phyloP scores from a whole-genome alignment of 2,329 filamentous ascomycete species.

The Colletotrichum sp. region DNA sequence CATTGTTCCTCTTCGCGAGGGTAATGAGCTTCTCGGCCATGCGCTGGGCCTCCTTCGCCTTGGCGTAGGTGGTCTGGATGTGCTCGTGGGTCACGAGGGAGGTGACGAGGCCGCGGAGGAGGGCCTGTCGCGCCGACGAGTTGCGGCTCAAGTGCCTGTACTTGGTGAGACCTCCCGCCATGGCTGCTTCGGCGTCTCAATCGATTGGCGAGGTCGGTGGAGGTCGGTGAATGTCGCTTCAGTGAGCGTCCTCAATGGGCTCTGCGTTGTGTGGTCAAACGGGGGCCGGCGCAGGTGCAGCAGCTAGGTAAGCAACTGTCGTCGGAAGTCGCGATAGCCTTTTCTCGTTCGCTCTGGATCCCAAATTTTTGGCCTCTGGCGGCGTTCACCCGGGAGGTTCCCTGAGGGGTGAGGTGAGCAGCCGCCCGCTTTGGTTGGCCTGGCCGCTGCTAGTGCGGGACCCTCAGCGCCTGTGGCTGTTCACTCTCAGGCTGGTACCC shows the following conservation, averaged over 20 bases:
- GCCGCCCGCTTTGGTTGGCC: constrained; percentile 6
- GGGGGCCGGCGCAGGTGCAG: not conserved
- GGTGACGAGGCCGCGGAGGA: constrained; percentile 94
- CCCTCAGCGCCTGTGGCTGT: not conserved
- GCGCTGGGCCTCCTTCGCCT: constrained; percentile 95
- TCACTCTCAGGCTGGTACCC: not conserved
- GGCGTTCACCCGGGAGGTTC: not conserved
- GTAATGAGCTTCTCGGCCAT: constrained; percentile 95
- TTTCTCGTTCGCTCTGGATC: not conserved
- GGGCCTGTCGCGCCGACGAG: constrained; percentile 86
- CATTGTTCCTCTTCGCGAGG: constrained; percentile 89
- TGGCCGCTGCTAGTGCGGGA: not conserved
- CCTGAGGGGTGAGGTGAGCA: not conserved
- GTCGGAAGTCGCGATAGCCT: not conserved
- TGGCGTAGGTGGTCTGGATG: constrained; percentile 93
- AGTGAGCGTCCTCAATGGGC: constrained; percentile 18
- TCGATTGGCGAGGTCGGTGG: not conserved
- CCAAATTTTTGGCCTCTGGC: constrained; percentile 19
- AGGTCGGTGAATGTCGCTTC: not conserved
- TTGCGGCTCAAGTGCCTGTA: constrained; percentile 88
- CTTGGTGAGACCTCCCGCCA: constrained; percentile 87
- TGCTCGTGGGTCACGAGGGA: constrained; percentile 92
- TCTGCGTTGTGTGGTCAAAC: not conserved
- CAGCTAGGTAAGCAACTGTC: constrained; percentile 26
- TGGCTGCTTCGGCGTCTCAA: constrained; percentile 38